Evolutionary conservation across 1,284 basidiomycete species (phyloP).

Genomic region (Boletus sp.): DNA sequence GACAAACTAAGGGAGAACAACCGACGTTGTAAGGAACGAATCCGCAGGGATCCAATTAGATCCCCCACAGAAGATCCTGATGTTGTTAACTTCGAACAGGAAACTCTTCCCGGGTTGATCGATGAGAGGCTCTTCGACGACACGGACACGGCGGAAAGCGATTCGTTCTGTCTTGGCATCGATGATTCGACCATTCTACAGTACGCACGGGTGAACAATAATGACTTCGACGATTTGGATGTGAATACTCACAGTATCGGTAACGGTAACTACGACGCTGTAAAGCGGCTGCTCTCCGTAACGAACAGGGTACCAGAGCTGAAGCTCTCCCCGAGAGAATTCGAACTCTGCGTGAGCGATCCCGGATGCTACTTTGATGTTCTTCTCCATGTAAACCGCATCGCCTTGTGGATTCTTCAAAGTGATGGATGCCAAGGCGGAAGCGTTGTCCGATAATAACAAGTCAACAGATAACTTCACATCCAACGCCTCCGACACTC

Average conservation of each 20-base stretch:
- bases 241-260: slow-evolving; percentile 48
- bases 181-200: slow-evolving; percentile 51
- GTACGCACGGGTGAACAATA: not conserved
- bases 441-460: slow-evolving; percentile 44
- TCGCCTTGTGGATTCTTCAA: slow-evolving; percentile 54
- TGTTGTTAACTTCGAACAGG: slow-evolving; percentile 87
- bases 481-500: slow-evolving; percentile 56
- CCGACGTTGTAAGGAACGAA: slow-evolving; percentile 80
- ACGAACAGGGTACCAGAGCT: slow-evolving; percentile 85
- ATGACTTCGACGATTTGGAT: not conserved
- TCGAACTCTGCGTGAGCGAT: slow-evolving; percentile 50
- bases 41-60: slow-evolving; percentile 96
- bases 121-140: slow-evolving; percentile 76
- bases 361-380: slow-evolving; percentile 45
- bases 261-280: slow-evolving; percentile 55
- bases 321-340: slow-evolving; percentile 57
- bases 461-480: slow-evolving; percentile 53
- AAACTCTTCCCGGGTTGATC: slow-evolving; percentile 80
- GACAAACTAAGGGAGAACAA: slow-evolving; percentile 16
- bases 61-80: slow-evolving; percentile 87
- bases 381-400: slow-evolving; percentile 42
- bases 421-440: slow-evolving; percentile 47
- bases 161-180: slow-evolving; percentile 61
- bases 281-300: slow-evolving; percentile 85
- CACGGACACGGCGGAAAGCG: slow-evolving; percentile 73